Evolutionary conservation across 495 filamentous ascomycete genomes (phyloP), one percentile per base, ranked within the genome.

Genomic region (Hypoxylon crocopeplum): DNA sequence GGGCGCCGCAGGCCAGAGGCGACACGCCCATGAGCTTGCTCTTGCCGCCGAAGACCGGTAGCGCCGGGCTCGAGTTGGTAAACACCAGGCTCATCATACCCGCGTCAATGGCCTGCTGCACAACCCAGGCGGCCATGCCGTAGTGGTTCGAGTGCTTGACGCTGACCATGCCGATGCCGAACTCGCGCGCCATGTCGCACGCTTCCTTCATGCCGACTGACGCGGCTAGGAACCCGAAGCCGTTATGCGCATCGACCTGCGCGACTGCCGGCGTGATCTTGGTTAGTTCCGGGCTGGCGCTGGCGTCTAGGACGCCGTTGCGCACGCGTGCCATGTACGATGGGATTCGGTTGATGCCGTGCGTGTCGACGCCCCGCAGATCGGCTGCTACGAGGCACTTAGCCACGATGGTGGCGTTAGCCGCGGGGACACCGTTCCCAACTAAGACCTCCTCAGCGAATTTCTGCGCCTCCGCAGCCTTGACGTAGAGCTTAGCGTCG

Each of bases 111-210:
- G 89, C 89, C 69, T 90, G 86, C 69, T 87, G 83, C 29, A 90
- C 88, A 6, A 92, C 51, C 88, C 88, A 91, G 0, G 88, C 88
- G 0, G 81, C 82, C 88, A 91, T 92, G 48, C 89, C 89, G 61
- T 90, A 91, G 70, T 93, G 89, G 68, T 93, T 93, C 51, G 82
- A 86, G 71, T 86, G 86, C 69, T 86, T 88, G 62, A 91, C 78
- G 39, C 79, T 81, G 5, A 85, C 88, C 79, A 93, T 81, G 8
- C 88, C 89, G 53, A 93, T 86, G 15, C 89, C 89, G 57, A 80
- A 86, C 12, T 75, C 77, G 29, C 74, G 67, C 0, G 89, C 88
- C 81, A 88, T 87, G 10, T 75, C 70, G 59, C 88, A 84, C 10
- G 88, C 89, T 0, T 34, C 32, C 6, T n/a, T n/a, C 84, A 93